Evolutionary conservation across 768 basidiomycete species (phyloP), one percentile per base, ranked within the genome.

Genomic region (Lentinus tigrinus): DNA sequence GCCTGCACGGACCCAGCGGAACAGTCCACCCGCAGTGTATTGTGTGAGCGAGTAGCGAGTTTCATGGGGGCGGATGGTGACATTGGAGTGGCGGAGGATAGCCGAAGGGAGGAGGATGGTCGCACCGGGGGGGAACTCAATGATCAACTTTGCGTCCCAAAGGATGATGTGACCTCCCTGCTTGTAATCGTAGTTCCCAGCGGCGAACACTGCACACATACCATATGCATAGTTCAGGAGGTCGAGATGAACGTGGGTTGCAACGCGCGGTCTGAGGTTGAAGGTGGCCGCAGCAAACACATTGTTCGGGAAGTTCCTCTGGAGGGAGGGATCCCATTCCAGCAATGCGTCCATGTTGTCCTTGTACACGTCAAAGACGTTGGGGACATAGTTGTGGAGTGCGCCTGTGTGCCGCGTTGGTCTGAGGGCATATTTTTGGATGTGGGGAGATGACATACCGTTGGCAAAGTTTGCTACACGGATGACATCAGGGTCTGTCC

Each of bases 81-180:
- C 57, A 46, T 69, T 69, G 3, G 37, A 44, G 39, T 69, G 66
- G 7, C 40, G 47, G 40, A 67, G n/a, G 2, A 54, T 23, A 3
- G 62, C 67, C 16, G 64, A 67, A 0, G 67, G 67, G 19, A 69
- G 50, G 46, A 65, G 50, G 46, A 65, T 53, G 14, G 51, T 55
- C 0, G 47, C 16, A 4, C 65, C 65, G 19, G 57, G 63, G 13
- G 63, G 67, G 36, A 65, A 65, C 39, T 67, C 66, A 26, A 67
- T 54, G 54, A 67, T 46, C 23, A 67, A 48, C 11, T 50, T 47
- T 5, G 60, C 23, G 16, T 63, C 54, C 26, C 47, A 38, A 1
- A 68, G 59, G 31, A 65, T 47, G n/a, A 68, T 28, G 46, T 68
- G 67, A 0, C 67, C 67, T 19, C 67, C 61, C 0, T 4, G 27